A percentile compares a stretch with the other conserved stretches of the same genome.
Conservation (phyloP, 495 filamentous ascomycete species). For the Copromyces sp. region DNA sequence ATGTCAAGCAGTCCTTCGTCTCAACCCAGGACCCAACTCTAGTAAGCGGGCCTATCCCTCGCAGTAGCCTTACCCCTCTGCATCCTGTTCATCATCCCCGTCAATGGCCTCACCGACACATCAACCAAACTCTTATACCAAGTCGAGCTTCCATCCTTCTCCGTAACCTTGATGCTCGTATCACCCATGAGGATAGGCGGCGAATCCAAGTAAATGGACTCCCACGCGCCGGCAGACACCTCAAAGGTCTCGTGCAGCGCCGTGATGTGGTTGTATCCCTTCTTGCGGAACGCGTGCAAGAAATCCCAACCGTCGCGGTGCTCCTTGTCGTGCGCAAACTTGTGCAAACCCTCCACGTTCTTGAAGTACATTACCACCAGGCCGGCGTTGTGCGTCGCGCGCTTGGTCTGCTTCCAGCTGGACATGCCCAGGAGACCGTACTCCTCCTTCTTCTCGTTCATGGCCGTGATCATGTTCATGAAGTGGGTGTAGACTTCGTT, state of each 20-base stretch:
- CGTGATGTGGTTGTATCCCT: background rate
- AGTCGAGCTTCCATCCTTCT: background rate
- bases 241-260: slow-evolving; percentile 12
- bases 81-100: background rate
- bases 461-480: background rate
- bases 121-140: background rate
- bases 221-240: slow-evolving; percentile 5
- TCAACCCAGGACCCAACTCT: background rate
- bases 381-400: slow-evolving; percentile 23
- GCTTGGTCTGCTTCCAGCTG: slow-evolving; percentile 11
- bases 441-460: slow-evolving; percentile 12
- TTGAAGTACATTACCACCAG: slow-evolving; percentile 40
- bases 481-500: slow-evolving; percentile 20
- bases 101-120: background rate
- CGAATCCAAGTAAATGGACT: slow-evolving; percentile 16
- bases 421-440: slow-evolving; percentile 25
- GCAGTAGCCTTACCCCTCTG: background rate
- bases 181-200: slow-evolving; percentile 9
- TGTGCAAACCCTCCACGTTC: slow-evolving; percentile 34
- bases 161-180: background rate
- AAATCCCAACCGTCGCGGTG: slow-evolving; percentile 40
- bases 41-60: background rate
- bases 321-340: slow-evolving; percentile 36
- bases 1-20: background rate
- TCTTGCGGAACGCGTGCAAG: background rate